Evolutionary conservation across 345 rosid species (phyloP).

Genomic region (Populus simonii): DNA sequence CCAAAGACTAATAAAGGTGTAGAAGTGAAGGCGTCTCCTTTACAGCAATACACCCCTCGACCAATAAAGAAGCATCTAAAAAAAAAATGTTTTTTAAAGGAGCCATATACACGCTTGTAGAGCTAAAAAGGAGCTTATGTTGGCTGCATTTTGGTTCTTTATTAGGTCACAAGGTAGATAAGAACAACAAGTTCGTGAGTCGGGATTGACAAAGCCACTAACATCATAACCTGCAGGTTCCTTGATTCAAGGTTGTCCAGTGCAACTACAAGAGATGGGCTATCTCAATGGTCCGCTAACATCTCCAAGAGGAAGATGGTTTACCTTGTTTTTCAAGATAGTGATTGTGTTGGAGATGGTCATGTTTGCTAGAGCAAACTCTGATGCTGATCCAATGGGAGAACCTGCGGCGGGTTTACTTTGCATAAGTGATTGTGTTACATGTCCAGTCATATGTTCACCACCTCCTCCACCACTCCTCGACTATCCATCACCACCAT

Average conservation of each 20-base stretch:
- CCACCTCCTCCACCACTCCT: slow-evolving; percentile 27
- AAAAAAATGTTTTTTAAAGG: slow-evolving; percentile 18
- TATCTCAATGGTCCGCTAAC: not conserved
- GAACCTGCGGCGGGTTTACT: slow-evolving; percentile 26
- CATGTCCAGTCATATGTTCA: slow-evolving; percentile 47
- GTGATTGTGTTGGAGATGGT: slow-evolving; percentile 16
- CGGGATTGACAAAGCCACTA: not conserved
- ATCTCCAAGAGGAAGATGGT: slow-evolving; percentile 12
- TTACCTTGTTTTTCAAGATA: not conserved
- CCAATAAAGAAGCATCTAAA: slow-evolving; percentile 29
- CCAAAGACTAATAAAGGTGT: not conserved
- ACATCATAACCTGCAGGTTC: not conserved
- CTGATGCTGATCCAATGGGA: slow-evolving; percentile 25
- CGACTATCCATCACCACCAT: slow-evolving; percentile 1
- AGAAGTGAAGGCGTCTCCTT: slow-evolving; percentile 9
- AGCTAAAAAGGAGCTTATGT: not conserved
- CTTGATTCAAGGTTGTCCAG: not conserved
- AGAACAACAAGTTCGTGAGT: slow-evolving; percentile 3
- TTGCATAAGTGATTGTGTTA: slow-evolving; percentile 44
- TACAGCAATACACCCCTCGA: slow-evolving; percentile 16
- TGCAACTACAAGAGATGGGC: slow-evolving; percentile 11
- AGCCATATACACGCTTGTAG: slow-evolving; percentile 26
- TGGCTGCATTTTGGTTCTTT: not conserved
- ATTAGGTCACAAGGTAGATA: not conserved
- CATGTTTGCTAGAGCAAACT: slow-evolving; percentile 16